Conservation (phyloP, 441 rosid species). For the Pelargonium cotyledonis region DNA sequence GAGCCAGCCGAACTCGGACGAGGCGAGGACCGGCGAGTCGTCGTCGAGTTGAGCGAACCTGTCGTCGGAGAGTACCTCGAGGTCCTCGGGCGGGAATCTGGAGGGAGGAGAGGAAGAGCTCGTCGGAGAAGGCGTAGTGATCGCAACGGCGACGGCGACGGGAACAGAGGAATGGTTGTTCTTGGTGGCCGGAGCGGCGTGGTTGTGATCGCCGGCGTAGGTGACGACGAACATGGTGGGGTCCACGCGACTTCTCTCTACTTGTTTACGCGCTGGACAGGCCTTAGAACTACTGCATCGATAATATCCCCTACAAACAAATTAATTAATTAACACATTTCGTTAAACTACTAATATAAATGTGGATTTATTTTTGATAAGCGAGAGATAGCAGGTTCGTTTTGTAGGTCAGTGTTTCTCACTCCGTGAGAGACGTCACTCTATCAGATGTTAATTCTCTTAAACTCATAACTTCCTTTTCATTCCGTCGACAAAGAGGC, state of each 20-base stretch:
- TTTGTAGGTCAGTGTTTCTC: no score
- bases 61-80: slow-evolving; percentile 20
- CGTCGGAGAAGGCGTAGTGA: neutral
- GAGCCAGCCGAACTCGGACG: slow-evolving; percentile 36
- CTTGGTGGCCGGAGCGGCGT: slow-evolving; percentile 23
- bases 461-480: no score
- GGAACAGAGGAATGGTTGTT: slow-evolving; percentile 21
- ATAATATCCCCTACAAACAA: neutral
- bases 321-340: no score
- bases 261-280: neutral
- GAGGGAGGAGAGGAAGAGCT: neutral
- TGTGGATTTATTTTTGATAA: no score
- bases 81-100: slow-evolving; percentile 19
- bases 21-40: neutral
- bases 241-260: neutral
- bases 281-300: neutral
- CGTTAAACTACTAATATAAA: no score
- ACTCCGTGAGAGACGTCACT: no score
- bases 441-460: no score
- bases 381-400: no score
- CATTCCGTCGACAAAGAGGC: no score
- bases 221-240: neutral
- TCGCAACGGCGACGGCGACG: neutral
- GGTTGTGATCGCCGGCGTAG: neutral
- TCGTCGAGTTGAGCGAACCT: slow-evolving; percentile 25